These are phyloP conservation scores for Bipolaris bicolor DNA, from an alignment of 2,329 filamentous ascomycete species.

Conservation along the genomic window DNA sequence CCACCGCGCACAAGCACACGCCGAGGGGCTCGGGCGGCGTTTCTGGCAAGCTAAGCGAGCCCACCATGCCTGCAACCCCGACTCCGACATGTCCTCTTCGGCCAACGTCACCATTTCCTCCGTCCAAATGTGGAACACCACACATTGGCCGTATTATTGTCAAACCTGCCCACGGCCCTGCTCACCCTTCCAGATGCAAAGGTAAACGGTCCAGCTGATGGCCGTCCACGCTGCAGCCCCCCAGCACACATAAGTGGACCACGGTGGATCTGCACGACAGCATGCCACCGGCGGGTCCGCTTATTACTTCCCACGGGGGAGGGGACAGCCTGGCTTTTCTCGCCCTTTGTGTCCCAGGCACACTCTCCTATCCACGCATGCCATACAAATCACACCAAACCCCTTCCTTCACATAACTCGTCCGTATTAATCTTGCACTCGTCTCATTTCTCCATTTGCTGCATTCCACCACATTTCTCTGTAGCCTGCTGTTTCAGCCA, in stretches of 20 bases:
- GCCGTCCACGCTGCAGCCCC: not conserved
- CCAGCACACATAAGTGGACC: not conserved
- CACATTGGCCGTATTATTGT: conserved; percentile 7
- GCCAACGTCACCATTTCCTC: conserved; percentile 21
- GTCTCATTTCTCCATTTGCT: conserved; percentile 1
- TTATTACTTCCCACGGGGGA: conserved; percentile 1
- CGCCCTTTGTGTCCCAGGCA: conserved; percentile 10
- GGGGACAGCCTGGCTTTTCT: not conserved
- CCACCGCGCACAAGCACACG: too few relatives aligned
- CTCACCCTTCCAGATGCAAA: not conserved
- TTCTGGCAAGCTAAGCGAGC: conserved; percentile 15
- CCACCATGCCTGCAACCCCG: conserved; percentile 17
- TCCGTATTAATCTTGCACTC: not conserved
- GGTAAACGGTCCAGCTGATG: conserved; percentile 1
- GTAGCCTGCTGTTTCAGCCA: conserved; percentile 3
- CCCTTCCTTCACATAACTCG: too few relatives aligned
- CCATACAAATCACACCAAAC: not conserved
- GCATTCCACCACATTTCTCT: conserved; percentile 3
- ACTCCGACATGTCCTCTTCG: conserved; percentile 19
- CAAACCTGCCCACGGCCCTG: conserved; percentile 2
- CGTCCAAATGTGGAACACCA: conserved; percentile 9
- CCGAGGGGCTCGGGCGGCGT: not conserved
- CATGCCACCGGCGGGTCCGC: conserved; percentile 1
- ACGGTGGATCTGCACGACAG: conserved; percentile 1
- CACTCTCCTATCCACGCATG: not conserved